phyloP scores from a whole-genome alignment of 805 yeast species.

The Ogataea ganodermae region DNA sequence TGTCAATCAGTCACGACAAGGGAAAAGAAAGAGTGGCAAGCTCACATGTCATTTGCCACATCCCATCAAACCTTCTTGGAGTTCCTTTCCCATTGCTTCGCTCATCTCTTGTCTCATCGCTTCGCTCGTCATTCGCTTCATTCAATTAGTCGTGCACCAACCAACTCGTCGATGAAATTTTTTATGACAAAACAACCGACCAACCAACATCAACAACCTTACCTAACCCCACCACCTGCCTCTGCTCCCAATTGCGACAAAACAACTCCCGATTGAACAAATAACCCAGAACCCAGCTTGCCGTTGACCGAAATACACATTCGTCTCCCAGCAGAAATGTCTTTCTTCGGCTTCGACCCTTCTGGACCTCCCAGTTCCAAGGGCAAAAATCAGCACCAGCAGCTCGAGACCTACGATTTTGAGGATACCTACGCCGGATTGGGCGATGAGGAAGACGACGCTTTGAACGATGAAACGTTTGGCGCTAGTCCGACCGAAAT shows the following conservation, averaged over 20 bases:
- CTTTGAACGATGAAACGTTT: conserved; percentile 77
- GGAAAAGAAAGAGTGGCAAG: too few relatives aligned
- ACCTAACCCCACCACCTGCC: too few relatives aligned
- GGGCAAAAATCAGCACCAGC: conserved; percentile 26
- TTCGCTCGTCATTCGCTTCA: neutral
- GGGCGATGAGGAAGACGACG: conserved; percentile 82
- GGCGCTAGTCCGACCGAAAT: conserved; percentile 50
- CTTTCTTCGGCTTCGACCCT: conserved; percentile 68
- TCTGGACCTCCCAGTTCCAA: conserved; percentile 39
- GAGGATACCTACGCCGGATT: conserved; percentile 83
- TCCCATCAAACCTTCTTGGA: too few relatives aligned
- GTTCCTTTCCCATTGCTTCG: too few relatives aligned
- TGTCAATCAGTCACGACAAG: too few relatives aligned
- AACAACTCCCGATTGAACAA: neutral
- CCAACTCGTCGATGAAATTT: conserved; percentile 9
- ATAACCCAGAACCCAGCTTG: neutral
- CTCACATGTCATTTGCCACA: too few relatives aligned
- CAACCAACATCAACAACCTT: neutral
- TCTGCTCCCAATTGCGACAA: neutral
- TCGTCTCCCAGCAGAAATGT: conserved; percentile 42
- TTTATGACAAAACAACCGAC: neutral
- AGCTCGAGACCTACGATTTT: conserved; percentile 58
- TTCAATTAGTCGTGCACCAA: neutral
- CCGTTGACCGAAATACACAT: neutral
- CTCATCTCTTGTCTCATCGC: neutral